phyloP scores from a whole-genome alignment of 208 protist species.

The Strigomonas culicis region DNA sequence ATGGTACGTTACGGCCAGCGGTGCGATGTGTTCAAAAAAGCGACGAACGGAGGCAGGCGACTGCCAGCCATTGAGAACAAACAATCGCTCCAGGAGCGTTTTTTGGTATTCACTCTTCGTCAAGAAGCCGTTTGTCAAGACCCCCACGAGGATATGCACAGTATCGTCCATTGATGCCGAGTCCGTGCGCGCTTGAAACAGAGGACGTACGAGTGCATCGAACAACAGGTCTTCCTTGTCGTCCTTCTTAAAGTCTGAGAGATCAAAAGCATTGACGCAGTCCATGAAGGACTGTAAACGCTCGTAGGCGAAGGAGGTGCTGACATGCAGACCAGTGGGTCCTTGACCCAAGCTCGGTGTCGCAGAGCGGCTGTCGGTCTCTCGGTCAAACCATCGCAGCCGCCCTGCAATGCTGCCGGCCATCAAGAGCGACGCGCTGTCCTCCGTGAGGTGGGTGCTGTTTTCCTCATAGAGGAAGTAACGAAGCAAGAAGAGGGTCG shows the following conservation, averaged over 20 bases:
- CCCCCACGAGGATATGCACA: background rate
- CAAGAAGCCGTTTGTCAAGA: background rate
- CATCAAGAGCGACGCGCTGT: background rate
- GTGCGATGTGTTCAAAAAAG: background rate
- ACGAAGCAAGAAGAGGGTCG: background rate
- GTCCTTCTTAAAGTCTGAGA: background rate
- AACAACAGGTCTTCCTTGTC: background rate
- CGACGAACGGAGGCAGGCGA: background rate
- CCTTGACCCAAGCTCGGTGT: too few species aligned
- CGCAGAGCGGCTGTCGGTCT: background rate
- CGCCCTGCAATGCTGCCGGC: background rate
- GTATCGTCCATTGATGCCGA: background rate
- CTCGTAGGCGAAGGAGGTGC: background rate
- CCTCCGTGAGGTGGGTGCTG: background rate
- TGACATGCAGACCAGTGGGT: too few species aligned
- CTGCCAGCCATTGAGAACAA: background rate
- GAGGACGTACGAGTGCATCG: background rate
- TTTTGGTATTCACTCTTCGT: background rate
- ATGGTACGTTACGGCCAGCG: background rate
- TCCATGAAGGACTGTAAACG: background rate
- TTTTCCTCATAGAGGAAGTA: background rate
- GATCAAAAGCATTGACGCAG: background rate
- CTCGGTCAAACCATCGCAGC: background rate
- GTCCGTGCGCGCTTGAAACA: background rate
- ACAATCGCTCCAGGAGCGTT: background rate